Percentiles rank a stretch among this genome's conserved stretches.
Evolutionary conservation across 2,329 filamentous ascomycete species (phyloP).

Genomic region (Pyricularia pennisetigena): DNA sequence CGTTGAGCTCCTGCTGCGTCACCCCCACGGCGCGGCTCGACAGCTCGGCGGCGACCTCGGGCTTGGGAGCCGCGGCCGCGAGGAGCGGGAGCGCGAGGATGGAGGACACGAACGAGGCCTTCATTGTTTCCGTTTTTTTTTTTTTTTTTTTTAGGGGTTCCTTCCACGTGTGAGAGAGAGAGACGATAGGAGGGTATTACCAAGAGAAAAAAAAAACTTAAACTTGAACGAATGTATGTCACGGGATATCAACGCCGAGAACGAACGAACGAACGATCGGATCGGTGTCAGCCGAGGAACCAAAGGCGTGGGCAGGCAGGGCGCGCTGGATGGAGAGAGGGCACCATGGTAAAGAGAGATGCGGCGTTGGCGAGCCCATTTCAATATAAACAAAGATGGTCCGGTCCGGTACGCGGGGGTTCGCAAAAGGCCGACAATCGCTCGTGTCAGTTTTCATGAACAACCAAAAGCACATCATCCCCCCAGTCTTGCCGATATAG

Average conservation of each 20-base stretch:
- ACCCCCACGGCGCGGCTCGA: conserved; percentile 11
- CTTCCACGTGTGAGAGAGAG: background rate
- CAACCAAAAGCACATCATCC: background rate
- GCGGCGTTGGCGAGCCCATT: background rate
- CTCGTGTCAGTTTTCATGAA: background rate
- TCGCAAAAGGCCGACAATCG: background rate
- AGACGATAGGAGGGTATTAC: background rate
- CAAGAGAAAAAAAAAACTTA: background rate
- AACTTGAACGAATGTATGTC: background rate
- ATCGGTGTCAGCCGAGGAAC: background rate
- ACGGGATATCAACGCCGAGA: background rate
- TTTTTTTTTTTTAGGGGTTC: background rate
- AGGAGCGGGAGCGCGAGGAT: background rate
- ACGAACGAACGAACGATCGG: background rate
- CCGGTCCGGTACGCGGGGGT: background rate
- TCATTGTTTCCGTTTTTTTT: background rate
- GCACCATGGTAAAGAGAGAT: too few species aligned
- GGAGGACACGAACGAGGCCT: background rate
- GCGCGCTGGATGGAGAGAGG: background rate
- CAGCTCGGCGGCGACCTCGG: background rate
- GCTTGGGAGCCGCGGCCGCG: background rate
- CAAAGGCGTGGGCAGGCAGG: background rate
- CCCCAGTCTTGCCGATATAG: too few species aligned
- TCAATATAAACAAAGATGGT: background rate
- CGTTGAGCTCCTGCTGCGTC: conserved; percentile 22